Base-by-base conservation (phyloP, 371 early-diverging fungal species). In the Apophysomyces variabilis region DNA sequence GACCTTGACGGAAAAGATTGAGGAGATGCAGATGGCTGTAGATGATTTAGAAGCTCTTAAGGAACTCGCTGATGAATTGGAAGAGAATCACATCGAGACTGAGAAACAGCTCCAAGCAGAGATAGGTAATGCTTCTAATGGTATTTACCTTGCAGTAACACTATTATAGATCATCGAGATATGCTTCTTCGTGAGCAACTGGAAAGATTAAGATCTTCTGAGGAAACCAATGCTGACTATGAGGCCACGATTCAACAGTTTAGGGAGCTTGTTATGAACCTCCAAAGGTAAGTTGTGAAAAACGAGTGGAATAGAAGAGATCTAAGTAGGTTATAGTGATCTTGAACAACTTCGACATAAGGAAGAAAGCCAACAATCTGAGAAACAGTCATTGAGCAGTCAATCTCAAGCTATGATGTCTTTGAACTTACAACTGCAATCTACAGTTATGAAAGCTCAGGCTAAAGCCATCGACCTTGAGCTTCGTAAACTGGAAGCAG, bases 391-490 rank as follows among this genome's bases (percentile, higher is more conserved):
- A 57, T 74, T 87, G 14, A 84, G 84, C 46, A 87, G 88, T 58
- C 91, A 92, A 71, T 88, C 93, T 0, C 95, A 95, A 69, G 92
- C 91, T 14, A 92, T 94, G 91, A 77, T 94, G 73, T 89, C 85
- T n/a, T 84, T 94, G 18, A 94, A 92, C 59, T 72, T 91, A 60
- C 90, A 92, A 62, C 82, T 96, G 38, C 93, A 93, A 69, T 84
- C 87, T 9, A 89, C 92, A 3, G 91, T 88, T 5, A 86, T 90
- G 80, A 95, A 95, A 74, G 89, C 94, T 2, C 90, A 93, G 66
- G 93, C 94, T 9, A 93, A 93, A 77, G 84, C 92, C 5, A 89
- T 97, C 44, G 97, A 97, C 67, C 80, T 96, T 46, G 96, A 96
- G 60, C 75, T 97, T 43, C 88, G 94, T 8, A 90, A 92, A 64